These are phyloP conservation scores for Septoria linicola DNA, from an alignment of 2,329 filamentous ascomycete species.

Conservation along the genomic window DNA sequence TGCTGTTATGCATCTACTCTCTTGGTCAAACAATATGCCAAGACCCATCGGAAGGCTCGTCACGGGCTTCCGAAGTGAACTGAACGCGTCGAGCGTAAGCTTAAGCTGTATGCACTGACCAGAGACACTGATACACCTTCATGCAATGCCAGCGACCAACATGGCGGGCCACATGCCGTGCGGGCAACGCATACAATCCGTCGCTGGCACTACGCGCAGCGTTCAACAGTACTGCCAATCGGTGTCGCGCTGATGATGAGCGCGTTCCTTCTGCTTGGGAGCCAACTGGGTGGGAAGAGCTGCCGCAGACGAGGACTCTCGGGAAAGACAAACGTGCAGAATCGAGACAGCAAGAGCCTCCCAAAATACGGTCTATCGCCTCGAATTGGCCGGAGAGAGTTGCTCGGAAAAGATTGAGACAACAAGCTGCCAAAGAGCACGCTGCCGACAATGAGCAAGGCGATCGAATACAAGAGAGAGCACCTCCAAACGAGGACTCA, in stretches of 20 bases:
- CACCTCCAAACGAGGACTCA: neutral
- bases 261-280: slow-evolving; percentile 8
- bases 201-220: slow-evolving; percentile 25
- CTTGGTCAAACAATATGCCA: no score
- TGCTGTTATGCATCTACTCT: no score
- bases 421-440: neutral
- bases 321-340: neutral
- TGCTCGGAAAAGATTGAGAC: neutral
- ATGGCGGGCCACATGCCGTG: slow-evolving; percentile 24
- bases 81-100: neutral
- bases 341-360: neutral
- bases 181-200: slow-evolving; percentile 29
- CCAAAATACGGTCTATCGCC: neutral
- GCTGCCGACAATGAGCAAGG: neutral
- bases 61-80: no score
- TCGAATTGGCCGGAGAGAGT: neutral
- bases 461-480: neutral
- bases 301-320: neutral
- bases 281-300: slow-evolving; percentile 8
- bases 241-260: slow-evolving; percentile 2
- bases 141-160: slow-evolving; percentile 23
- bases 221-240: slow-evolving; percentile 18
- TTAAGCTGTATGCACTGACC: neutral
- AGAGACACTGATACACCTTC: slow-evolving; percentile 4
- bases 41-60: no score